phyloP scores from a whole-genome alignment of 768 basidiomycete genomes.

The Boletus insuetus region DNA sequence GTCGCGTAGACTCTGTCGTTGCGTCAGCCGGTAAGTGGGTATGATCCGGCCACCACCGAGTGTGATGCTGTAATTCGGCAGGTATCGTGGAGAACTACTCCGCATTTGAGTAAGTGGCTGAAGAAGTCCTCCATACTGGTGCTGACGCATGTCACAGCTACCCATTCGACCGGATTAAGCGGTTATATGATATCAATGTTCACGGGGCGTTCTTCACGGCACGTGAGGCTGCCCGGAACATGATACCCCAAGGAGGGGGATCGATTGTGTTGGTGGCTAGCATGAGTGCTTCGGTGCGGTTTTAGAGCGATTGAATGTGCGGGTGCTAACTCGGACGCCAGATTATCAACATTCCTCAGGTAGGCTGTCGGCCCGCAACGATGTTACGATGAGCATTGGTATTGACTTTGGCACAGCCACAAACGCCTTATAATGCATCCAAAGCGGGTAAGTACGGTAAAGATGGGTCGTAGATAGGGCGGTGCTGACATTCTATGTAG shows the following conservation, averaged over 20 bases:
- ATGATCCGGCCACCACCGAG: slow-evolving; percentile 8
- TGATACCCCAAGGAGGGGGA: slow-evolving; percentile 80
- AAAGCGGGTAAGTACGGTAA: slow-evolving; percentile 66
- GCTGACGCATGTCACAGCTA: slow-evolving; percentile 49
- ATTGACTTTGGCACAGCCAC: slow-evolving; percentile 46
- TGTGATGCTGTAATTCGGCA: slow-evolving; percentile 26
- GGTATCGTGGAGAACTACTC: slow-evolving; percentile 88
- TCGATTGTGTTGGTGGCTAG: slow-evolving; percentile 85
- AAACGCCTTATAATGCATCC: slow-evolving; percentile 95
- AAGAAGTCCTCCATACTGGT: not conserved
- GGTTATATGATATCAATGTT: slow-evolving; percentile 89
- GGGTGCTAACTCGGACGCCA: slow-evolving; percentile 30
- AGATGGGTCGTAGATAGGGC: not conserved
- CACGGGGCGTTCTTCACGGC: slow-evolving; percentile 96
- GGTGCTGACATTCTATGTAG: slow-evolving; percentile 34
- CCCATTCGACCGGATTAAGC: slow-evolving; percentile 80
- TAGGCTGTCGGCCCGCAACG: slow-evolving; percentile 24
- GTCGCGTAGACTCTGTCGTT: slow-evolving; percentile 78
- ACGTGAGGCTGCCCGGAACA: slow-evolving; percentile 87
- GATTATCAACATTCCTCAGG: slow-evolving; percentile 90
- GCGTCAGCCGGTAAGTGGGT: slow-evolving; percentile 73
- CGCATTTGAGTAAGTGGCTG: slow-evolving; percentile 68
- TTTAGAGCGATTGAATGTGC: not conserved
- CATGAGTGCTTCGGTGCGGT: slow-evolving; percentile 84
- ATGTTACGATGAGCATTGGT: no score